A percentile compares a stretch with the other conserved stretches of the same genome.
Conservation (phyloP, 2,329 filamentous ascomycete species). For the Diaporthe longicolla region DNA sequence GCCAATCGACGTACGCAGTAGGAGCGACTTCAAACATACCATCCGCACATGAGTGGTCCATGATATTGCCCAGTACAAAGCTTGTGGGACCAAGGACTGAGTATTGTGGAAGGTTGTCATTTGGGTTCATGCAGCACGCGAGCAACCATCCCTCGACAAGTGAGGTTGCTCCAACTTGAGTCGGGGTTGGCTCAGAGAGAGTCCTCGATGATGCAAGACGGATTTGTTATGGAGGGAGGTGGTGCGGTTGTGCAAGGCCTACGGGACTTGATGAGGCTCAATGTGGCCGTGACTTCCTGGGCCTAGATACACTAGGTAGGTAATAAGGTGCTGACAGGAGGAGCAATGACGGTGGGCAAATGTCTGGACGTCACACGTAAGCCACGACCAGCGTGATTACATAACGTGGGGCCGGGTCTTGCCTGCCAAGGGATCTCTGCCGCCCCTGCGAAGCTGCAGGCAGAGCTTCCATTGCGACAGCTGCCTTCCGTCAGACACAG, state of each 20-base stretch:
- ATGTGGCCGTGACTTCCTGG: slow-evolving; percentile 1
- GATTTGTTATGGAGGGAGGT: background rate
- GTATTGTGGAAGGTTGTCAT: background rate
- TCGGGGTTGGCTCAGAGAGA: background rate
- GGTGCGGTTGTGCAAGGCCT: no score
- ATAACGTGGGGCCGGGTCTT: slow-evolving; percentile 4
- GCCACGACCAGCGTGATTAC: slow-evolving; percentile 3
- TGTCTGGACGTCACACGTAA: no score
- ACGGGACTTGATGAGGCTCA: slow-evolving; percentile 2
- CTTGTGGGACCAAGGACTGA: background rate
- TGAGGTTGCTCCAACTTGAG: background rate
- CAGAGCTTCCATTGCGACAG: slow-evolving; percentile 44
- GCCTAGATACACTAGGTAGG: background rate
- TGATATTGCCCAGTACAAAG: background rate
- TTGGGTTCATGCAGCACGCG: background rate
- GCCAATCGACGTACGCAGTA: background rate
- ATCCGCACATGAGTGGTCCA: no score
- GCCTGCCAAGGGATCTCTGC: slow-evolving; percentile 34
- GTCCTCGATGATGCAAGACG: background rate
- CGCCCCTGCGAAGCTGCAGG: slow-evolving; percentile 40
- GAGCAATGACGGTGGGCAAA: background rate
- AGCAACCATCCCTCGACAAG: background rate
- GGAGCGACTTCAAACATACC: background rate
- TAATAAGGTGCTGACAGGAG: slow-evolving; percentile 1
- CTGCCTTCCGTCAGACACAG: slow-evolving; percentile 29